Base-by-base conservation (phyloP, 2,329 filamentous ascomycete genomes). In the Monilinia fructicola region DNA sequence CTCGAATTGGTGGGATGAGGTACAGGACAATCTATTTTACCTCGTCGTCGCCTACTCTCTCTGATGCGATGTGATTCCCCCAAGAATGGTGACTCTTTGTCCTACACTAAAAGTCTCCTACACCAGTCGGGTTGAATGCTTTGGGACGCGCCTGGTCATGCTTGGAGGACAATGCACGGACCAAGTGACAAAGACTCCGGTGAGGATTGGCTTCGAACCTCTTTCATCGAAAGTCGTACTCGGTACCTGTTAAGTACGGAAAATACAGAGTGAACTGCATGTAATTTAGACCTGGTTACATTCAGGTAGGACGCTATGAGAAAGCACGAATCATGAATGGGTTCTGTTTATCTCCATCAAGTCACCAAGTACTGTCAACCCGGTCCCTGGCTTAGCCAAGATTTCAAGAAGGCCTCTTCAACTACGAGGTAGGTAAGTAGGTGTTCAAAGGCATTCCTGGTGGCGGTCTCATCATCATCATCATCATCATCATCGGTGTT, bases 371-470 rank as follows among this genome's bases (percentile, higher is more conserved):
- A 58, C 40, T 52, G 40, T 28, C 54, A n/a, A 65, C 63, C 63
- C 63, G 63, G 63, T 65, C 63, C 21, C 44, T 65, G 63, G 64
- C 54, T 65, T 61, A 54, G 64, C 54, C 64, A 65, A 65, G 64
- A 53, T 26, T 40, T 65, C 52, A 23, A 42, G 54, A 26, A 58
- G 53, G 53, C 16, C 16, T 48, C 23, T 59, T 28, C 26, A 48
- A 35, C 5, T 35, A 6, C 31, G 5, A 35, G 31, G 31, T 35
- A 35, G 31, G 31, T 35, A 35, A 7, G 31, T 3, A 35, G 31
- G 31, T 35, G 9, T 35, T 35, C 31, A 35, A 35, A 35, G 31
- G 31, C 31, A 35, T 35, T 35, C 5, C 31, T 35, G 31, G 31
- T 35, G 31, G 31, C 31, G 1, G 31, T 35, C 31, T 35, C 31